Evolutionary conservation across 2,329 filamentous ascomycete species (phyloP).

Genomic region (Ciborinia camelliae): DNA sequence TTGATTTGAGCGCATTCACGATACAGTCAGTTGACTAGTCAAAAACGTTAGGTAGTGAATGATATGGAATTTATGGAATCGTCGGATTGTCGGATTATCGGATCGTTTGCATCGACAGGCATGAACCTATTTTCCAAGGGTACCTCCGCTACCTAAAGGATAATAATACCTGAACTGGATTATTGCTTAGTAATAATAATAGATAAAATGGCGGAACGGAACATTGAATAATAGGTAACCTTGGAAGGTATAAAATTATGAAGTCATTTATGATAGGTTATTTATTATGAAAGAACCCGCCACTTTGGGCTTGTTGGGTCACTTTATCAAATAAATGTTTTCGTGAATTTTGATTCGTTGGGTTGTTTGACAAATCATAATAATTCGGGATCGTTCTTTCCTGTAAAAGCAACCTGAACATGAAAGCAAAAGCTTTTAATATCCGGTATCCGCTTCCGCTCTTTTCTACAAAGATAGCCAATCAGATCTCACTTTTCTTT

Average conservation of each 20-base stretch:
- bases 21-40: not conserved
- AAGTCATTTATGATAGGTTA: conserved; percentile 1
- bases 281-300: not conserved
- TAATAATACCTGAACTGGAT: too few species aligned
- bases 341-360: not conserved
- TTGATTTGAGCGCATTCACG: conserved; percentile 8
- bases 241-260: not conserved
- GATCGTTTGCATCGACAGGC: conserved; percentile 17
- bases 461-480: not conserved
- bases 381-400: too few species aligned
- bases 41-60: too few species aligned
- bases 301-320: not conserved
- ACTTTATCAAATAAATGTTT: not conserved
- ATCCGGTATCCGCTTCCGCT: conserved; percentile 3
- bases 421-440: too few species aligned
- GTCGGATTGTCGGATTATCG: conserved; percentile 15
- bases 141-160: too few species aligned
- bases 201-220: not conserved
- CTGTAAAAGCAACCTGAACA: too few species aligned
- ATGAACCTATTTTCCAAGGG: not conserved
- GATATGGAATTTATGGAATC: conserved; percentile 9
- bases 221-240: too few species aligned
- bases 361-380: not conserved
- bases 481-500: not conserved
- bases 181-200: too few species aligned